Evolutionary conservation across 176 grass and related monocot genomes (phyloP).

Genomic region (Oryza nivara): DNA sequence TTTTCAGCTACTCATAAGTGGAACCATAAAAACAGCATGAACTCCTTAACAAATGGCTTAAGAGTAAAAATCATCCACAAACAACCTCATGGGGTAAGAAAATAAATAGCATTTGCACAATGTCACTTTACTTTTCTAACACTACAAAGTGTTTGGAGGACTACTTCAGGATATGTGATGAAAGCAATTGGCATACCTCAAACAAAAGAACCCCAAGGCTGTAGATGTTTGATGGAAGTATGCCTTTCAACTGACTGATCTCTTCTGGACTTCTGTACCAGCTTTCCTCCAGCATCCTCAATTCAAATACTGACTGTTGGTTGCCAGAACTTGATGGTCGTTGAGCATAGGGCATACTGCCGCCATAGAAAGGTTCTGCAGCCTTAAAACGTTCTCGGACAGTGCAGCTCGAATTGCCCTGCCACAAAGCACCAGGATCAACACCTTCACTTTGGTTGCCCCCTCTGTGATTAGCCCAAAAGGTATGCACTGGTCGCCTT

Average conservation of each 20-base stretch:
- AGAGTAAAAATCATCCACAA: not conserved
- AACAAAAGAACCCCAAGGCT: conserved; percentile 96
- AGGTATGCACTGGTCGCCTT: conserved; percentile 36
- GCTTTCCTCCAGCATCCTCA: conserved; percentile 74
- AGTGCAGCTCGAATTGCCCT: conserved; percentile 48
- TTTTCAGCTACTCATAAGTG: not conserved
- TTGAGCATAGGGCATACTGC: conserved; percentile 21
- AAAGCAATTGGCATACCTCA: conserved; percentile 67
- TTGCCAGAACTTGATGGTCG: conserved; percentile 36
- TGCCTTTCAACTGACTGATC: conserved; percentile 42
- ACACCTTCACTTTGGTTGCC: conserved; percentile 45
- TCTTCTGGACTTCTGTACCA: conserved; percentile 94
- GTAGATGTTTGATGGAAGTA: conserved; percentile 78
- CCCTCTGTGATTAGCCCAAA: conserved; percentile 44
- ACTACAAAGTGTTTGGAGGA: conserved; percentile 17
- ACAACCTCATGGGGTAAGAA: not conserved
- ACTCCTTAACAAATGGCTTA: conserved; percentile 4
- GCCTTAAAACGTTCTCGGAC: conserved; percentile 39
- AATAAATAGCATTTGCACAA: conserved; percentile 13
- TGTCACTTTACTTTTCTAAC: conserved; percentile 19
- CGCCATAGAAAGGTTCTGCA: conserved; percentile 24
- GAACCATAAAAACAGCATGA: conserved; percentile 5
- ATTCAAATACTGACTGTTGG: conserved; percentile 50
- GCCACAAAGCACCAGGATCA: conserved; percentile 36
- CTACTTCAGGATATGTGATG: conserved; percentile 10